Conservation (phyloP, 192 early-diverging fungal genomes). For the Backusella luteola region DNA sequence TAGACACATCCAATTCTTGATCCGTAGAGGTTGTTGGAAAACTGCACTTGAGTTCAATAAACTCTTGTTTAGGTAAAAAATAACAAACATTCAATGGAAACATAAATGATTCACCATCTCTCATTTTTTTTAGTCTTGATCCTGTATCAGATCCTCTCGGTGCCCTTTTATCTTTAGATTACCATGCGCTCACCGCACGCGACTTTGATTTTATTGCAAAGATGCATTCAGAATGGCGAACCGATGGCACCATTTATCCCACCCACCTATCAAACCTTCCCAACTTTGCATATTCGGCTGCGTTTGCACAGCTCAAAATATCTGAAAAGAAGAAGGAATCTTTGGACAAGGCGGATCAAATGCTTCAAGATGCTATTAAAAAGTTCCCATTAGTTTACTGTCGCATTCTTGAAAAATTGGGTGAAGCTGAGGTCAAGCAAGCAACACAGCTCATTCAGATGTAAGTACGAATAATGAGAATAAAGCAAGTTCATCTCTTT, state of each 20-base stretch:
- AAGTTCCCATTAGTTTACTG: constrained; percentile 69
- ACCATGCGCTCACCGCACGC: constrained; percentile 76
- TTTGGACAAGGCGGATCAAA: constrained; percentile 44
- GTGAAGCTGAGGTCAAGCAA: constrained; percentile 54
- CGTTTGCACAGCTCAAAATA: constrained; percentile 75
- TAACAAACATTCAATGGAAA: too few species aligned
- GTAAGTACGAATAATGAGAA: background rate
- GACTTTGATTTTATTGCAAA: constrained; percentile 64
- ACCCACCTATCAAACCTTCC: constrained; percentile 47
- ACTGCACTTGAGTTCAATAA: constrained; percentile 91
- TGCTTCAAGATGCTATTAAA: constrained; percentile 69
- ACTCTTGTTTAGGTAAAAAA: constrained; percentile 47
- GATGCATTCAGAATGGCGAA: constrained; percentile 22
- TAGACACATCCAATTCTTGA: constrained; percentile 81
- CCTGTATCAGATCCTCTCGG: constrained; percentile 76
- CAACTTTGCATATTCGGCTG: constrained; percentile 75
- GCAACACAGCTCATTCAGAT: constrained; percentile 35
- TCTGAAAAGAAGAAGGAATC: constrained; percentile 41
- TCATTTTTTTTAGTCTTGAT: constrained; percentile 56
- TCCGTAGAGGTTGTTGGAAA: constrained; percentile 90
- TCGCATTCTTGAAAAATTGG: constrained; percentile 63
- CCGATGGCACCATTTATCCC: constrained; percentile 27
- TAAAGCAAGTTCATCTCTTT: background rate
- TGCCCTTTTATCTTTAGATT: constrained; percentile 77
- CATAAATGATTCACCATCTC: background rate